phyloP scores from a whole-genome alignment of 1,284 basidiomycete genomes.

The Tausonia pullulans region DNA sequence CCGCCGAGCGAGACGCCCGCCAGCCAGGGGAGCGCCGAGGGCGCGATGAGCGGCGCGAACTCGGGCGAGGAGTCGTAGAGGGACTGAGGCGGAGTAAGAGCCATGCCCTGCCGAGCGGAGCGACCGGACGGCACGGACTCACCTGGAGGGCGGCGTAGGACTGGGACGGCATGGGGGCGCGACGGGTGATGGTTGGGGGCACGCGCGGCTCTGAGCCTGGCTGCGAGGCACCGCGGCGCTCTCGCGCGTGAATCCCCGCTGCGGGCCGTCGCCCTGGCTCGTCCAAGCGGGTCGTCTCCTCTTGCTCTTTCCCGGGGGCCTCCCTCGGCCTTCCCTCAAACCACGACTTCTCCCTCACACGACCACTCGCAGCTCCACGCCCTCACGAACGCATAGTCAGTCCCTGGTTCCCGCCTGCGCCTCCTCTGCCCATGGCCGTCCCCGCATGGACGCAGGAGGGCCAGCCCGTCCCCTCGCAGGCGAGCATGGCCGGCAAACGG shows the following conservation, averaged over 20 bases:
- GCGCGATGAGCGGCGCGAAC: conserved; percentile 57
- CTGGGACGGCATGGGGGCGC: neutral
- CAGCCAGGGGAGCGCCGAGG: conserved; percentile 54
- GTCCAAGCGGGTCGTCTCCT: neutral
- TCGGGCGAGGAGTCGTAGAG: conserved; percentile 46
- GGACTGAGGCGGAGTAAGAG: conserved; percentile 32
- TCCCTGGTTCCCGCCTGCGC: neutral
- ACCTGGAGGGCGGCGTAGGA: conserved; percentile 6
- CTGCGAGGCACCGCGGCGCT: no score
- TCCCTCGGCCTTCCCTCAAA: neutral
- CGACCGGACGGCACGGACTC: neutral
- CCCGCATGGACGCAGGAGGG: neutral
- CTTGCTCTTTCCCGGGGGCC: neutral
- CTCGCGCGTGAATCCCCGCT: no score
- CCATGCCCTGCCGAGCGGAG: neutral
- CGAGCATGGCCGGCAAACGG: neutral
- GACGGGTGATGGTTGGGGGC: neutral
- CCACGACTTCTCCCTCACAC: neutral
- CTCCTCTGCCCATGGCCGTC: neutral
- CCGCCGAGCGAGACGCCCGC: conserved; percentile 57
- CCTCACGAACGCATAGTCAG: neutral
- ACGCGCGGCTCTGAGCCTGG: no score
- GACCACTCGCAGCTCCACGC: no score
- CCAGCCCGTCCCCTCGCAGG: neutral
- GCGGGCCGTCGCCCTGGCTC: no score